Conservation (phyloP, 495 filamentous ascomycete species). For the Tuber microsphaerosporum region DNA sequence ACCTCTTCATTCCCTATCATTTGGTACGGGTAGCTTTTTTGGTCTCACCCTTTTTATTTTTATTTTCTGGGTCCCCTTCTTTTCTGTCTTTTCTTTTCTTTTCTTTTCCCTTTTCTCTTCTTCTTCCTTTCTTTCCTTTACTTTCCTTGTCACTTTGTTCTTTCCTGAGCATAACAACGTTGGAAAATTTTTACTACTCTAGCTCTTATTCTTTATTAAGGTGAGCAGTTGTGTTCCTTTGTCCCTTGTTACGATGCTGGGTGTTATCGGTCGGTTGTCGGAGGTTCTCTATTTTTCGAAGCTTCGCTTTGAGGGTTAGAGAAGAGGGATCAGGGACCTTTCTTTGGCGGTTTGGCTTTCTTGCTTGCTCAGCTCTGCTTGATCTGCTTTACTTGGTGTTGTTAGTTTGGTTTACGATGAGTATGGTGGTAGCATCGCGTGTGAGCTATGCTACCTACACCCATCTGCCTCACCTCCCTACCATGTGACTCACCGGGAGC, state of each 20-base stretch:
- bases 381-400: not conserved
- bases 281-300: not conserved
- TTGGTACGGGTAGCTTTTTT: not conserved
- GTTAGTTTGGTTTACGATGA: not conserved
- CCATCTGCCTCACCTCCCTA: not conserved
- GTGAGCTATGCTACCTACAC: not conserved
- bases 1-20: slow-evolving; percentile 4
- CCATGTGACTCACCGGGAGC: not conserved
- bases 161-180: slow-evolving; percentile 4
- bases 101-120: slow-evolving; percentile 22
- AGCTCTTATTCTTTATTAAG: slow-evolving; percentile 1
- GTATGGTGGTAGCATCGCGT: not conserved
- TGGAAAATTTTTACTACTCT: not conserved
- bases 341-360: not conserved
- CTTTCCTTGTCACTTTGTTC: slow-evolving; percentile 5
- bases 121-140: slow-evolving; percentile 10
- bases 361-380: not conserved
- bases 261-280: not conserved
- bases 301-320: not conserved
- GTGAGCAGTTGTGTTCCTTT: slow-evolving; percentile 2
- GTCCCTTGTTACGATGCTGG: not conserved
- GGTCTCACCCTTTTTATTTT: slow-evolving; percentile 30
- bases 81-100: slow-evolving; percentile 30
- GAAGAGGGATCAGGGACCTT: not conserved
- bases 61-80: slow-evolving; percentile 6